Base-by-base conservation (phyloP, 805 yeast species). In the Candida germanica region DNA sequence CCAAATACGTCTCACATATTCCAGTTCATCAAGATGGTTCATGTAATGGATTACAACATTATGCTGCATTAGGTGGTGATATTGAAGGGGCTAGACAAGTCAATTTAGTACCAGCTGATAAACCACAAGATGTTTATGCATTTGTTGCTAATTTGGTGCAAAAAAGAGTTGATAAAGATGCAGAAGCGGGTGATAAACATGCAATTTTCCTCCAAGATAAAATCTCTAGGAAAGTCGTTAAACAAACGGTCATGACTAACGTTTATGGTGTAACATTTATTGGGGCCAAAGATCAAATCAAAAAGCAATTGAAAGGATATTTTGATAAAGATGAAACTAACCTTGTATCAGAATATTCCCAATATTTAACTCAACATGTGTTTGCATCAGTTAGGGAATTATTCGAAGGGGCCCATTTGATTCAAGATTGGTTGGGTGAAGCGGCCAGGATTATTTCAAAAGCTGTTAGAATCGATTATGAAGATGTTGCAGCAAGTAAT, bases 171-270 rank as follows among this genome's bases (percentile, higher is more conserved):
- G 72, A 74, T 29, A 55, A 57, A 9, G 84, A 77, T 25, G 77
- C 77, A 5, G 75, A 57, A 8, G 60, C 63, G 2, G 84, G 80
- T 7, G 69, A 75, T 42, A 72, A 70, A 37, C 59, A 61, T 37
- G 91, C 89, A 1, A 39, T 53, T n/a, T 56, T 64, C 22, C 61
- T 84, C 26, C 66, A 73, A 38, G 84, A 80, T 34, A 73, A 79
- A 41, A 75, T 91, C 39, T 74, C 81, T 13, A 75, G 98, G 50
- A 91, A 91, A 55, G 82, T 93, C 30, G 96, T 93, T 24, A 91
- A 91, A 56, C 98, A 91, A 58, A 87, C 98, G 0, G 98, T 91
- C 17, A 91, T 91, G 98, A 91, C 98, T 0, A 89, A 88, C 52
- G 98, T 91, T 24, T 91, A 91, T 56, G 98, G 98, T 51, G 98